Percentiles rank a stretch among this genome's conserved stretches.
phyloP scores from a whole-genome alignment of 495 filamentous ascomycete species.

The Penicillium simplicissimum region DNA sequence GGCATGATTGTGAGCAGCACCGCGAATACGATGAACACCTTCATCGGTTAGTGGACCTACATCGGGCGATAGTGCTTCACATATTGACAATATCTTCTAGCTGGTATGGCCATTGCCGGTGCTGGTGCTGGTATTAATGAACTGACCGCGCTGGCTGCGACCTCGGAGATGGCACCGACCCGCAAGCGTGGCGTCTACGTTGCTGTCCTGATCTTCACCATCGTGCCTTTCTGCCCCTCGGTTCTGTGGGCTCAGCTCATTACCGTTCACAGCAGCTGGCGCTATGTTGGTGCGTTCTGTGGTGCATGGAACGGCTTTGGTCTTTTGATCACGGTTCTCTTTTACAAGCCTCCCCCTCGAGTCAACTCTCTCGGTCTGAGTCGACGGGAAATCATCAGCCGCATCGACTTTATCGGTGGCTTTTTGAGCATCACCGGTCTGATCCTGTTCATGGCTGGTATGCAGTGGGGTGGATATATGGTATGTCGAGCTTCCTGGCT shows the following conservation, averaged over 20 bases:
- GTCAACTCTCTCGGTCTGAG: slow-evolving; percentile 53
- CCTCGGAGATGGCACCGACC: slow-evolving; percentile 69
- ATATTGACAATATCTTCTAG: slow-evolving; percentile 39
- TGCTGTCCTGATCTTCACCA: slow-evolving; percentile 65
- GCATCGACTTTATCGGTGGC: slow-evolving; percentile 68
- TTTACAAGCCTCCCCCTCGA: slow-evolving; percentile 67
- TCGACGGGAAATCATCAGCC: slow-evolving; percentile 51
- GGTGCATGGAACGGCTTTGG: slow-evolving; percentile 63
- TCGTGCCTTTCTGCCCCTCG: slow-evolving; percentile 66
- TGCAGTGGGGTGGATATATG: slow-evolving; percentile 71
- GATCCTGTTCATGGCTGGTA: slow-evolving; percentile 63
- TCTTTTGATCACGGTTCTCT: slow-evolving; percentile 58
- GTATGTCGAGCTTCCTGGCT: slow-evolving; percentile 27
- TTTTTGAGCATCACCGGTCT: slow-evolving; percentile 65
- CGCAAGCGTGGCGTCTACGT: slow-evolving; percentile 69
- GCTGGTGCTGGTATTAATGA: slow-evolving; percentile 65
- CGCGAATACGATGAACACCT: slow-evolving; percentile 64
- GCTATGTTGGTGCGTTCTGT: slow-evolving; percentile 63
- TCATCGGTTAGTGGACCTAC: slow-evolving; percentile 56
- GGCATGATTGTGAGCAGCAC: slow-evolving; percentile 68
- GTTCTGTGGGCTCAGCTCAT: slow-evolving; percentile 73
- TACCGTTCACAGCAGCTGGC: slow-evolving; percentile 57
- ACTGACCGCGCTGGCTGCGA: slow-evolving; percentile 66
- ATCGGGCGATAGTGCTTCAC: slow-evolving; percentile 13
- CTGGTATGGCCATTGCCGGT: slow-evolving; percentile 62